Conservation (phyloP, 2,329 filamentous ascomycete species). For the Trichoderma aggressivum region DNA sequence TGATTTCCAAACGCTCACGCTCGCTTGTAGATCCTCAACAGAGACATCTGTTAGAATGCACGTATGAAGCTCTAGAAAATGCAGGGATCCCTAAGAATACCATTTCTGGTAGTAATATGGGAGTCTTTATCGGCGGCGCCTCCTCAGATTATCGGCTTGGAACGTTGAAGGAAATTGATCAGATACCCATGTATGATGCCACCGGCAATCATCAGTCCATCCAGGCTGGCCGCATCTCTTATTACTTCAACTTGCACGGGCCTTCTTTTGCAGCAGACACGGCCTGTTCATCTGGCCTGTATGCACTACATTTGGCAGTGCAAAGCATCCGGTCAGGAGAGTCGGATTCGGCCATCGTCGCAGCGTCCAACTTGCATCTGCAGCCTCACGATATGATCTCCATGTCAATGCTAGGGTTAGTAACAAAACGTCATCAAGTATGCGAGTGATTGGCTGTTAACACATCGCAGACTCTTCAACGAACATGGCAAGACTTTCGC, state of each 20-base stretch:
- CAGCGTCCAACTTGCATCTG: constrained; percentile 47
- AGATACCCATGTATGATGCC: constrained; percentile 50
- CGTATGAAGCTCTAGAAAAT: constrained; percentile 53
- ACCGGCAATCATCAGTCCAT: constrained; percentile 50
- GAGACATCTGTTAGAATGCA: constrained; percentile 49
- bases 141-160: constrained; percentile 49
- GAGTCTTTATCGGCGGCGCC: constrained; percentile 48
- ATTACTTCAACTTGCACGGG: constrained; percentile 53
- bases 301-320: constrained; percentile 49
- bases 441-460: background rate
- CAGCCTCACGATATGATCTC: constrained; percentile 38
- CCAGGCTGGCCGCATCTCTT: constrained; percentile 52
- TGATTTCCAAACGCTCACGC: background rate
- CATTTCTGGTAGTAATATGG: constrained; percentile 46
- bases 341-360: constrained; percentile 44
- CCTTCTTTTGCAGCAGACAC: constrained; percentile 52
- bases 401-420: constrained; percentile 32
- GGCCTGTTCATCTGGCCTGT: constrained; percentile 50
- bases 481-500: constrained; percentile 51
- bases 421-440: background rate
- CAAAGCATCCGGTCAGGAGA: constrained; percentile 48
- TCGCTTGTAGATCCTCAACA: constrained; percentile 47
- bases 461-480: constrained; percentile 36
- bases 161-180: constrained; percentile 40
- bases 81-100: constrained; percentile 47